Evolutionary conservation across 78 protist species (phyloP).

Genomic region (Cyanophora paradoxa): DNA sequence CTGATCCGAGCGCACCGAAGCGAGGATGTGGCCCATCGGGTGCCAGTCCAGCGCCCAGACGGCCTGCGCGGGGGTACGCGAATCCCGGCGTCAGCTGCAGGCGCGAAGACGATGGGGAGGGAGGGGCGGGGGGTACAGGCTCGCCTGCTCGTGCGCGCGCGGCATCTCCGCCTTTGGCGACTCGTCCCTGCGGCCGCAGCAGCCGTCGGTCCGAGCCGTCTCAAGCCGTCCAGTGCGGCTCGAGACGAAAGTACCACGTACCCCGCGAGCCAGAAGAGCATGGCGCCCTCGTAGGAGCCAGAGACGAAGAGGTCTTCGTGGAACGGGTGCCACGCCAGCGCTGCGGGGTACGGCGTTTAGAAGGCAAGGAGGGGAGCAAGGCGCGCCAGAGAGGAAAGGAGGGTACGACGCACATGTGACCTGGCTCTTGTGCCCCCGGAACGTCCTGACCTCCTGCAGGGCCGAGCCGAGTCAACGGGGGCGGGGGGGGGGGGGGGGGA

Average conservation of each 20-base stretch:
- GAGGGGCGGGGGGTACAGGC: too few species aligned
- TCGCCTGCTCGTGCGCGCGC: conserved; percentile 63
- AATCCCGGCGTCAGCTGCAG: too few species aligned
- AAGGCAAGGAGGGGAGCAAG: too few species aligned
- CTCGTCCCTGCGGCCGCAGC: background rate
- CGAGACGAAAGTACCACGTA: background rate
- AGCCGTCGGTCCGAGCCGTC: background rate
- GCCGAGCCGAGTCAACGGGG: too few species aligned
- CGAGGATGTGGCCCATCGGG: conserved; percentile 85
- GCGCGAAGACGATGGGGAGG: too few species aligned
- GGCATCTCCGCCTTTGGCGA: conserved; percentile 42
- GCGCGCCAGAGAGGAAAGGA: background rate
- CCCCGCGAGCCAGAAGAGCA: conserved; percentile 63
- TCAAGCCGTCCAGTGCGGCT: background rate
- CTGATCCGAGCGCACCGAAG: too few species aligned
- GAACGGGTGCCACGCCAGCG: conserved; percentile 75
- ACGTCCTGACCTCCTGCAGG: conserved; percentile 59
- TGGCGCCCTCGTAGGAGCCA: conserved; percentile 80
- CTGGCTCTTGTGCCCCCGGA: conserved; percentile 71
- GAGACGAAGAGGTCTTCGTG: conserved; percentile 68
- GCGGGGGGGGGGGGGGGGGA: too few species aligned
- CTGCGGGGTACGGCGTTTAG: too few species aligned
- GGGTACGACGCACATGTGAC: conserved; percentile 18
- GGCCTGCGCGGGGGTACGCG: too few species aligned
- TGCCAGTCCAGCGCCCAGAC: conserved; percentile 87